These are phyloP conservation scores for Cyberlindnera saturnus DNA, from an alignment of 805 yeast genomes.

Conservation along the genomic window DNA sequence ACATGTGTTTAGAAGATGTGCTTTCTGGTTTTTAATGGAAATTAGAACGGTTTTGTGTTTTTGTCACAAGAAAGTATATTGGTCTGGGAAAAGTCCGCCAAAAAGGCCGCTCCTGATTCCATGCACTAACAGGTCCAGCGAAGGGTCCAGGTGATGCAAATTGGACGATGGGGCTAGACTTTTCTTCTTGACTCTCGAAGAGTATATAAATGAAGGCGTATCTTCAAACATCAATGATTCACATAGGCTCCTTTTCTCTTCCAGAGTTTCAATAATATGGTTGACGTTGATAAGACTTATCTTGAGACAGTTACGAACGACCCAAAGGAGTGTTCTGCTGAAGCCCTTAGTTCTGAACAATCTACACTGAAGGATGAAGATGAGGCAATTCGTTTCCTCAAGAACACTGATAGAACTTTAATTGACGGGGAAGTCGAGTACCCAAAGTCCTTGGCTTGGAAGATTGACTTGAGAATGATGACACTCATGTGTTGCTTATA, in stretches of 20 bases:
- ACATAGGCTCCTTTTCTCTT: too few species aligned
- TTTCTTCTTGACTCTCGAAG: too few species aligned
- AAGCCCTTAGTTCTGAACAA: background rate
- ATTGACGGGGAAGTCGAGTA: background rate
- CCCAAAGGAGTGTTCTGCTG: too few species aligned
- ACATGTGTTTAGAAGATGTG: too few species aligned
- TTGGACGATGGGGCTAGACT: background rate
- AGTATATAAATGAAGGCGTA: too few species aligned
- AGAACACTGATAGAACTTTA: slow-evolving; percentile 1
- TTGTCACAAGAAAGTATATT: background rate
- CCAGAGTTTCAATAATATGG: too few species aligned
- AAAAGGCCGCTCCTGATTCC: background rate
- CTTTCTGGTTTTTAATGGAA: background rate
- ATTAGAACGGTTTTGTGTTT: background rate
- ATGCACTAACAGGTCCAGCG: background rate
- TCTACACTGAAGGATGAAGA: slow-evolving; percentile 7
- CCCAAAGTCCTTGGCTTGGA: slow-evolving; percentile 5
- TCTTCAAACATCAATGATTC: too few species aligned
- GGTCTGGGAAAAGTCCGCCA: background rate
- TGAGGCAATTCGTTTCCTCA: slow-evolving; percentile 15
- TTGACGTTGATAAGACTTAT: too few species aligned
- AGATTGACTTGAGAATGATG: slow-evolving; percentile 10
- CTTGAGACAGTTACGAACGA: too few species aligned
- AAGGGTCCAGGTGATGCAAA: too few species aligned
- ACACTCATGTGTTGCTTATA: slow-evolving; percentile 40